Evolutionary conservation across 2,329 filamentous ascomycete genomes (phyloP).

Genomic region (Colletotrichum phormii): DNA sequence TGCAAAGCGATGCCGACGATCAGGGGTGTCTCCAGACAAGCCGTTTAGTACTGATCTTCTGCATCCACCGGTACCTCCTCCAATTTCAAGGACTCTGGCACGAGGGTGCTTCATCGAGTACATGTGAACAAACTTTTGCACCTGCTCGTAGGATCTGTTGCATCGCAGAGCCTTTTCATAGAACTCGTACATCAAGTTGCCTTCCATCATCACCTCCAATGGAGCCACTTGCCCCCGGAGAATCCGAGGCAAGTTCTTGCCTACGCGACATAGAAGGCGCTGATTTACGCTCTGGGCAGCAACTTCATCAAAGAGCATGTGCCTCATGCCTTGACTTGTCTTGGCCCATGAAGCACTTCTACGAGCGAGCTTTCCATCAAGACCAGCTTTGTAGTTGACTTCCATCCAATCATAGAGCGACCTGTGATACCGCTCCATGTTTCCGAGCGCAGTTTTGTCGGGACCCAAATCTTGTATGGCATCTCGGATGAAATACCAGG

Average conservation of each 20-base stretch:
- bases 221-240: constrained; percentile 7
- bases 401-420: constrained; percentile 24
- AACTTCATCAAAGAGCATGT: constrained; percentile 31
- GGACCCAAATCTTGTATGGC: constrained; percentile 2
- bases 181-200: constrained; percentile 20
- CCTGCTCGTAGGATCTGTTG: constrained; percentile 19
- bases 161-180: constrained; percentile 26
- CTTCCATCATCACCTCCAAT: constrained; percentile 34
- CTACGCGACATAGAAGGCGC: constrained; percentile 17
- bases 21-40: constrained; percentile 38
- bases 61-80: constrained; percentile 55
- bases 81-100: constrained; percentile 50
- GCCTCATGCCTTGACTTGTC: constrained; percentile 20
- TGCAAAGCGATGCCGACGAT: constrained; percentile 15
- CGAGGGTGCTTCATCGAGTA: constrained; percentile 19
- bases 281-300: constrained; percentile 19
- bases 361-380: constrained; percentile 7
- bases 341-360: constrained; percentile 18
- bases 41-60: constrained; percentile 49
- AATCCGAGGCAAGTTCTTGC: constrained; percentile 5
- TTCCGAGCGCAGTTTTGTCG: not conserved
- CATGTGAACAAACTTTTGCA: not conserved
- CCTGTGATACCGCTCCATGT: constrained; percentile 30
- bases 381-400: constrained; percentile 3
- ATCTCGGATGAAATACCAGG: constrained; percentile 23